Percentiles rank a stretch among this genome's conserved stretches.
Conservation (phyloP, 176 grass and related monocot genomes). For the Carex cristatella region DNA sequence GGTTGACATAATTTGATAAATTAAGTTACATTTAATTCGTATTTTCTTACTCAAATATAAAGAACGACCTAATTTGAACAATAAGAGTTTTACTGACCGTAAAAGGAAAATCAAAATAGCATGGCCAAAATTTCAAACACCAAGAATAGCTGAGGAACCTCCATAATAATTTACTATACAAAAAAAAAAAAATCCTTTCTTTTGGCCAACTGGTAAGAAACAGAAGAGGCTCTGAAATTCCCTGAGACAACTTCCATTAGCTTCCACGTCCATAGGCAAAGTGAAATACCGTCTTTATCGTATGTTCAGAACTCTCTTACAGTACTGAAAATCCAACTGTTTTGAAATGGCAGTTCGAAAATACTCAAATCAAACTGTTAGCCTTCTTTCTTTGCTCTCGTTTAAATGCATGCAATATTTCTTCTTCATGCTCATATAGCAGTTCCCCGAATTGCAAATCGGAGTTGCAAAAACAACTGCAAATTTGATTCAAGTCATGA, state of each 20-base stretch:
- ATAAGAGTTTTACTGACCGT: not conserved
- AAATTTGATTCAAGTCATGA: constrained; percentile 36
- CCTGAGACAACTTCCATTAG: not conserved
- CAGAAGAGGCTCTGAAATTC: not conserved
- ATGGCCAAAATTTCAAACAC: not conserved
- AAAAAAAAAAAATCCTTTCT: not conserved
- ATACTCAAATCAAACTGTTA: not conserved
- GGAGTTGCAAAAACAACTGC: not conserved
- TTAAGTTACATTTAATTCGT: not conserved
- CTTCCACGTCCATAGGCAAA: not conserved
- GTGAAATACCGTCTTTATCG: not conserved
- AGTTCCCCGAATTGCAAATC: not conserved
- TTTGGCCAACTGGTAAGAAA: not conserved
- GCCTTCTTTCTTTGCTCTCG: not conserved
- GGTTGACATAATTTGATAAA: not conserved
- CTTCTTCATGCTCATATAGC: not conserved
- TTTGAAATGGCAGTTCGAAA: not conserved
- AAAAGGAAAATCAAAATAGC: not conserved
- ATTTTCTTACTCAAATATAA: not conserved
- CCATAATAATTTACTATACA: not conserved
- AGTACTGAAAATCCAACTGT: not conserved
- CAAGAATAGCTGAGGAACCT: not conserved
- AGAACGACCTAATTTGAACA: not conserved
- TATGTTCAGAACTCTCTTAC: not conserved
- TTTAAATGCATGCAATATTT: not conserved